Evolutionary conservation across 1,284 basidiomycete species (phyloP).

Genomic region (Fomitopsis palustris): DNA sequence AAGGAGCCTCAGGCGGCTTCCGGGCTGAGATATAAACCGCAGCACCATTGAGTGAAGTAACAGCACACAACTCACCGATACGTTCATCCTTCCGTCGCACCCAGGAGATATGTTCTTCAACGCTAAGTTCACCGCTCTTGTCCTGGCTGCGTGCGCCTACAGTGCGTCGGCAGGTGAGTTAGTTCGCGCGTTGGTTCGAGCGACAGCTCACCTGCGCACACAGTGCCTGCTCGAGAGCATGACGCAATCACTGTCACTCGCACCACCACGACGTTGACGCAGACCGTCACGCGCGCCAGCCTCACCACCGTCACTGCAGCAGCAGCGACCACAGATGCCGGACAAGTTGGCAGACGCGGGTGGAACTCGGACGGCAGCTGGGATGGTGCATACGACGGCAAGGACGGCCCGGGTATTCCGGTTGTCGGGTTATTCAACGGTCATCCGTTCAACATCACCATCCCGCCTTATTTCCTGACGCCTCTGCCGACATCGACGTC

Average conservation of each 20-base stretch:
- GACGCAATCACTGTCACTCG: not conserved
- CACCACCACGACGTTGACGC: not conserved
- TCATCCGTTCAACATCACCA: no score
- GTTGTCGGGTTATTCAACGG: not conserved
- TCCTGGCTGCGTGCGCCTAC: not conserved
- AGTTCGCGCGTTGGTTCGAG: no score
- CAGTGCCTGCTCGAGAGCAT: not conserved
- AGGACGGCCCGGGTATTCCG: not conserved
- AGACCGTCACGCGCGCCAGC: not conserved
- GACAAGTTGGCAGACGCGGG: not conserved
- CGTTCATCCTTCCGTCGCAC: no score
- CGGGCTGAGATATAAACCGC: no score
- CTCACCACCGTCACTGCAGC: not conserved
- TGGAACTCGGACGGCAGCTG: not conserved
- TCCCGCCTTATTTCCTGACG: no score
- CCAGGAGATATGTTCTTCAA: not conserved
- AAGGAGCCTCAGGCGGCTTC: no score
- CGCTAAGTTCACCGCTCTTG: not conserved
- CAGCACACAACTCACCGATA: no score
- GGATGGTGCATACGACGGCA: no score
- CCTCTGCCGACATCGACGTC: no score
- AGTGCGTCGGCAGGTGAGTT: not conserved
- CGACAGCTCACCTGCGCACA: not conserved
- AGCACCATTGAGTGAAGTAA: no score
- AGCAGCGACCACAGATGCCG: not conserved